These are phyloP conservation scores for Penicillium sp. DNA, from an alignment of 2,329 filamentous ascomycete species.

Conservation along the genomic window DNA sequence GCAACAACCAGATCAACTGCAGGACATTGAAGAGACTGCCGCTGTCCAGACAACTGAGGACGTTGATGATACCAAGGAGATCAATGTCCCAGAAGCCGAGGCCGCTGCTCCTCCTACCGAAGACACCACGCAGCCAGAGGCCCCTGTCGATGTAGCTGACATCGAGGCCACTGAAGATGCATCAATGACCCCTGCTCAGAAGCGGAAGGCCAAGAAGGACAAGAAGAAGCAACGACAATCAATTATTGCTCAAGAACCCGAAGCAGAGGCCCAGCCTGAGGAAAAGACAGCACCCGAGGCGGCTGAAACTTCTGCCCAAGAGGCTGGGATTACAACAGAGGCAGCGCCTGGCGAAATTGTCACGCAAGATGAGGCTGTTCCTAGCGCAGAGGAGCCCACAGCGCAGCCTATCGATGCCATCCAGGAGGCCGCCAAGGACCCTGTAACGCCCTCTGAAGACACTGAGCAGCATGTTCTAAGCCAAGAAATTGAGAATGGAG, in stretches of 20 bases:
- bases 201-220: slow-evolving; percentile 21
- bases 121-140: not conserved
- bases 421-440: not conserved
- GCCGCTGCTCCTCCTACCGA: not conserved
- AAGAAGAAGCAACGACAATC: slow-evolving; percentile 22
- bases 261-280: not conserved
- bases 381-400: not conserved
- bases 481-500: not conserved
- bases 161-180: not conserved
- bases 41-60: not conserved
- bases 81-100: not conserved
- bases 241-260: slow-evolving; percentile 8
- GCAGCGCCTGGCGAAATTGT: not conserved
- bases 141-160: not conserved
- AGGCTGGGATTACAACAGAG: not conserved
- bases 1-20: not conserved
- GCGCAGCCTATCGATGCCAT: not conserved
- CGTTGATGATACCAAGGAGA: not conserved
- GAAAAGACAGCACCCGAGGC: not conserved
- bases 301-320: not conserved
- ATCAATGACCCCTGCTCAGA: slow-evolving; percentile 2
- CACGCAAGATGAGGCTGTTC: not conserved
- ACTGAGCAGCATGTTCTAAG: not conserved
- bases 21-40: slow-evolving; percentile 1
- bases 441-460: not conserved